These are phyloP conservation scores for Arthrobotrys sinensis DNA, from an alignment of 2,329 filamentous ascomycete species.

Conservation along the genomic window DNA sequence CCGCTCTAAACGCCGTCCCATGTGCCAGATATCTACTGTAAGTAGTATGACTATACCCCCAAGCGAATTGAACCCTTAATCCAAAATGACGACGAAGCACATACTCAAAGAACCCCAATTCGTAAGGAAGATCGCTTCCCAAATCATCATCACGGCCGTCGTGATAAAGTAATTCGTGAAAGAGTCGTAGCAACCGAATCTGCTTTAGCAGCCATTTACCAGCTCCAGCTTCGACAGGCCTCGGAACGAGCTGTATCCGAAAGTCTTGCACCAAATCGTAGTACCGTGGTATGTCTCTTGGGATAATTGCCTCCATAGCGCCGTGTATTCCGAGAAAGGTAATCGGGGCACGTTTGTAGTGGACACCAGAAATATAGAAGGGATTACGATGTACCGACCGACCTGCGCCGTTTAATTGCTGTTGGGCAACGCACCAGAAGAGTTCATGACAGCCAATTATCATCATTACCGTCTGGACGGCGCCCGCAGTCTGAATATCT, in stretches of 20 bases:
- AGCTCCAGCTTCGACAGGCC: conserved; percentile 10
- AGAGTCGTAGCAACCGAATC: conserved; percentile 19
- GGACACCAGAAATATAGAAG: not conserved
- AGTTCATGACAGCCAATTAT: conserved; percentile 51
- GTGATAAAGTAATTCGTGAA: conserved; percentile 13
- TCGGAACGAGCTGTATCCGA: conserved; percentile 15
- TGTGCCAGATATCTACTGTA: conserved; percentile 40
- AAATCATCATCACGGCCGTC: not conserved
- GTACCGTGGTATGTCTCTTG: not conserved
- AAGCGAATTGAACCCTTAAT: conserved; percentile 32
- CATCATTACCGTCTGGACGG: conserved; percentile 33
- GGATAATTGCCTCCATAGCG: conserved; percentile 27
- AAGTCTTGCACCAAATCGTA: not conserved
- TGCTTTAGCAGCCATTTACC: conserved; percentile 23
- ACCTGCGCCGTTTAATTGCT: conserved; percentile 14
- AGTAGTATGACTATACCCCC: conserved; percentile 32
- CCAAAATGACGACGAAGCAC: conserved; percentile 24
- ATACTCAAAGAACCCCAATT: conserved; percentile 53
- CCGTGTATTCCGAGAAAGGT: conserved; percentile 50
- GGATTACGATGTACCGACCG: not conserved
- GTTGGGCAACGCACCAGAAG: conserved; percentile 39
- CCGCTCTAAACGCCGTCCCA: conserved; percentile 32
- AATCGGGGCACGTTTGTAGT: conserved; percentile 27
- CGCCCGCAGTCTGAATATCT: conserved; percentile 3
- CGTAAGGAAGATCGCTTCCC: conserved; percentile 36